These are phyloP conservation scores for Schrenkiella parvula DNA, from an alignment of 345 rosid genomes.

Conservation along the genomic window DNA sequence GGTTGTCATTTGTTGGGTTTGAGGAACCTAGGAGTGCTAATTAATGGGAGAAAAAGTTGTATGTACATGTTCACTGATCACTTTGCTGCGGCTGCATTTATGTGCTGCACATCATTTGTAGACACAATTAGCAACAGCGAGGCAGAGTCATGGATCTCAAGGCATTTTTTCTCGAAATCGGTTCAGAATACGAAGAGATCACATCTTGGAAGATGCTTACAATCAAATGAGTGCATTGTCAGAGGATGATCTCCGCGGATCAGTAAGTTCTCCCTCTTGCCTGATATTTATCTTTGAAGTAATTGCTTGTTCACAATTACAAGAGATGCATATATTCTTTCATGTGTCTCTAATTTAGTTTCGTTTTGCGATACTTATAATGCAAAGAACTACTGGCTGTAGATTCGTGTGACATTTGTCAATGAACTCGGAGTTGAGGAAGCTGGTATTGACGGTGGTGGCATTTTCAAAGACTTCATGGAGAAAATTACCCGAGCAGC, in stretches of 20 bases:
- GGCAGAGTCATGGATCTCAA: conserved; percentile 72
- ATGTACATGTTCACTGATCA: conserved; percentile 17
- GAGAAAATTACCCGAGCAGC: conserved; percentile 97
- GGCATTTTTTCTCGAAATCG: conserved; percentile 75
- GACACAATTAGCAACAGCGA: conserved; percentile 70
- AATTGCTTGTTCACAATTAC: background rate
- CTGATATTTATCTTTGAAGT: background rate
- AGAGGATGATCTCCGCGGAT: conserved; percentile 92
- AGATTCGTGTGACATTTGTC: conserved; percentile 95
- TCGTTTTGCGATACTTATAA: conserved; percentile 22
- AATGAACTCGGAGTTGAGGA: conserved; percentile 99
- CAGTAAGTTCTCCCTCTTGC: conserved; percentile 44
- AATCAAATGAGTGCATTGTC: conserved; percentile 92
- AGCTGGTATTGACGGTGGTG: conserved; percentile 99
- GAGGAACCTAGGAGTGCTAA: conserved; percentile 5
- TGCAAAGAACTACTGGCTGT: conserved; percentile 24
- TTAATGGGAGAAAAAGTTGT: conserved; percentile 1
- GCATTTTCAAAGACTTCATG: conserved; percentile 99
- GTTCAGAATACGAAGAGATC: conserved; percentile 93
- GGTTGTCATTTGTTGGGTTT: conserved; percentile 12
- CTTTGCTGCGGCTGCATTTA: conserved; percentile 13
- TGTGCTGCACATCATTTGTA: conserved; percentile 34
- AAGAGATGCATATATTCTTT: conserved; percentile 4
- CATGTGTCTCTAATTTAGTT: conserved; percentile 7
- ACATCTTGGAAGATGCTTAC: conserved; percentile 94